Percentiles rank a stretch among this genome's conserved stretches.
Evolutionary conservation across 2,329 filamentous ascomycete genomes (phyloP).

Genomic region (Colletotrichum gigasporum): DNA sequence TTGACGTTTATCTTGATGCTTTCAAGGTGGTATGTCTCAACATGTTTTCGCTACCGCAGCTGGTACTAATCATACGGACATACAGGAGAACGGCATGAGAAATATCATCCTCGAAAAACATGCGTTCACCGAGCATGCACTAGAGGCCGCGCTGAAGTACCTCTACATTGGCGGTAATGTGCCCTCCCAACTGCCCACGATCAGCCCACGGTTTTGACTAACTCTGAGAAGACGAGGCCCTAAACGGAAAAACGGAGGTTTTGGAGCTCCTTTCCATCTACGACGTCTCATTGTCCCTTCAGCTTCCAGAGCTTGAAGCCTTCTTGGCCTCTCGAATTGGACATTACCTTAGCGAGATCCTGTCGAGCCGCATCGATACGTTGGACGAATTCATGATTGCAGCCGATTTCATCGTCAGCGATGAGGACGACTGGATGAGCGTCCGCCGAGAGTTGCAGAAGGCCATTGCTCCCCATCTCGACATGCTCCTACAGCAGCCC

Average conservation of each 20-base stretch:
- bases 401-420: neutral
- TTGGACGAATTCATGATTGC: constrained; percentile 13
- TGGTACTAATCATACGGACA: neutral
- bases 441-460: constrained; percentile 2
- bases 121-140: neutral
- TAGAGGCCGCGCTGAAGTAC: neutral
- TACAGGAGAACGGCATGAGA: neutral
- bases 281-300: neutral
- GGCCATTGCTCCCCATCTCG: constrained; percentile 4
- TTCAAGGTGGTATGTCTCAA: neutral
- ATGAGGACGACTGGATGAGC: neutral
- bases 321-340: neutral
- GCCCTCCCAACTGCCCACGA: too few species aligned
- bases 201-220: neutral
- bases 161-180: constrained; percentile 5
- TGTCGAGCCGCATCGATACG: neutral
- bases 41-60: too few species aligned
- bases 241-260: neutral
- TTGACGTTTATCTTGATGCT: neutral
- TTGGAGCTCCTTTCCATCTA: constrained; percentile 8
- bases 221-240: neutral
- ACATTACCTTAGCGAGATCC: neutral
- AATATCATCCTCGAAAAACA: constrained; percentile 7
- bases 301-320: neutral
- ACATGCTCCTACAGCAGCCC: constrained; percentile 2